Percentiles rank a stretch among this genome's conserved stretches.
phyloP scores from a whole-genome alignment of 805 yeast species.

The Lipomyces orientalis region DNA sequence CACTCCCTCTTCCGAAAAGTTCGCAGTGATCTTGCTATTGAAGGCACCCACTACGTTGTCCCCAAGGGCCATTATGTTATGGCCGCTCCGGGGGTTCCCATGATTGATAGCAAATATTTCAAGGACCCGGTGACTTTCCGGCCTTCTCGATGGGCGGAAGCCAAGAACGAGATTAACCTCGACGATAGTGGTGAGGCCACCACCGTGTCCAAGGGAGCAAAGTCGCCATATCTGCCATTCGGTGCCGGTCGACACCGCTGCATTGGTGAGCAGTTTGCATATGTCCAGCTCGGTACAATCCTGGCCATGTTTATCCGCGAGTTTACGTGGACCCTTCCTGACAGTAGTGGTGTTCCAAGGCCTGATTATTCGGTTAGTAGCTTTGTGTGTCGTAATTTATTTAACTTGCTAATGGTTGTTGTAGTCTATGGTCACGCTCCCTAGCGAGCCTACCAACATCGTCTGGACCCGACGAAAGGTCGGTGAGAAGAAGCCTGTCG shows the following conservation, averaged over 20 bases:
- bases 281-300: constrained; percentile 86
- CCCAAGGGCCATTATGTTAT: constrained; percentile 89
- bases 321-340: constrained; percentile 73
- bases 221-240: constrained; percentile 94
- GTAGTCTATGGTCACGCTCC: constrained; percentile 92
- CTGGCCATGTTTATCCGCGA: constrained; percentile 75
- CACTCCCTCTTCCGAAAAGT: constrained; percentile 97
- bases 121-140: constrained; percentile 73
- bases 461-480: constrained; percentile 38
- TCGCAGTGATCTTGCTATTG: constrained; percentile 74
- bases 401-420: constrained; percentile 60
- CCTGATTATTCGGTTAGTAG: constrained; percentile 39
- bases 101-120: constrained; percentile 76
- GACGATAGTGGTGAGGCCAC: constrained; percentile 66
- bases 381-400: not conserved
- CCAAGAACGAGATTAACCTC: constrained; percentile 39
- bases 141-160: constrained; percentile 82
- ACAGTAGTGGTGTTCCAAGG: constrained; percentile 47
- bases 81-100: constrained; percentile 93
- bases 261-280: constrained; percentile 98
- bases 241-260: constrained; percentile 99
- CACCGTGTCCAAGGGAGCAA: constrained; percentile 86
- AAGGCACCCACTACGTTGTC: constrained; percentile 77
- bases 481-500: constrained; percentile 23
- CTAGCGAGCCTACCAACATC: constrained; percentile 63